Percentiles rank a stretch among this genome's conserved stretches.
Conservation (phyloP, 176 grass and related monocot genomes). For the Neostapfia colusana region DNA sequence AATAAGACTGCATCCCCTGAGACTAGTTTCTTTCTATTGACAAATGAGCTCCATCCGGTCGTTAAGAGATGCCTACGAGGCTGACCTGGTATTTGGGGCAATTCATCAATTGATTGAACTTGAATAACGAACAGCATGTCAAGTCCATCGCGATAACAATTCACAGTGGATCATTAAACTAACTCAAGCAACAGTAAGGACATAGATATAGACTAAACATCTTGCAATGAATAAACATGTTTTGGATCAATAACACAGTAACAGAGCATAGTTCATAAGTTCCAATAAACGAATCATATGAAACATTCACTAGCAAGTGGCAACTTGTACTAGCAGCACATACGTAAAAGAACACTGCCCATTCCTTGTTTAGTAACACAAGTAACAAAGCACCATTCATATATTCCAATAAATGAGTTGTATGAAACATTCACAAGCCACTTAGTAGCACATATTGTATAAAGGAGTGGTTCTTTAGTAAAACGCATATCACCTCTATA, state of each 20-base stretch:
- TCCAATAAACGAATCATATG: background rate
- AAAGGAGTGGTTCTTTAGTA: background rate
- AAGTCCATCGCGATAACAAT: constrained; percentile 24
- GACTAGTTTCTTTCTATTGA: constrained; percentile 94
- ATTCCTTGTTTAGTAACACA: too few relatives aligned
- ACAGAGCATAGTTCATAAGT: constrained; percentile 5
- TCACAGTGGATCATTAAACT: constrained; percentile 8
- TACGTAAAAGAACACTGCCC: background rate
- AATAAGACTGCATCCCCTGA: constrained; percentile 92
- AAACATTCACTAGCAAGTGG: background rate
- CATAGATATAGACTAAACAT: background rate
- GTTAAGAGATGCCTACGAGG: constrained; percentile 98
- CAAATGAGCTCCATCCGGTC: constrained; percentile 98
- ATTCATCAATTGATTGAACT: constrained; percentile 16
- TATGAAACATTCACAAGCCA: background rate
- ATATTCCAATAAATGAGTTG: constrained; percentile 13
- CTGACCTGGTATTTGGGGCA: constrained; percentile 66
- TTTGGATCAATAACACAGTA: background rate
- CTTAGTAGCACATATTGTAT: background rate
- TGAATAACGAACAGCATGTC: constrained; percentile 13
- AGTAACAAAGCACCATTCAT: background rate
- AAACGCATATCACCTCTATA: constrained; percentile 69
- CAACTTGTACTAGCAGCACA: background rate
- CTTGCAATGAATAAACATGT: background rate
- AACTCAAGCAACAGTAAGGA: background rate